These are phyloP conservation scores for Plasmodium inui DNA, from an alignment of 169 alveolate species.

Conservation along the genomic window DNA sequence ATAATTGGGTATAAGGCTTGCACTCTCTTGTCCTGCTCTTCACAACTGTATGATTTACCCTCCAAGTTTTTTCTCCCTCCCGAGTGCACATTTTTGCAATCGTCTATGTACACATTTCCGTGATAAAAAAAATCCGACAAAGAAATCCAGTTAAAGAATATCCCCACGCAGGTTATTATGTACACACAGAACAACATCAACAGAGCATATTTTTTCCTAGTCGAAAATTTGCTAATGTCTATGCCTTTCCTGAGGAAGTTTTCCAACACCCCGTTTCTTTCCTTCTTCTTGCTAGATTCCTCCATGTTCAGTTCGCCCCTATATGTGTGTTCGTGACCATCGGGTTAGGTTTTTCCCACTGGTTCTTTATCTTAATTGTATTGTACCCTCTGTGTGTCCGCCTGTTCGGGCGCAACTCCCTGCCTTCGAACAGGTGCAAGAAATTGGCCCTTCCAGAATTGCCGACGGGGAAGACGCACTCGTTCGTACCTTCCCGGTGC, in stretches of 20 bases:
- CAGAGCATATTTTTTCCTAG: conserved; percentile 25
- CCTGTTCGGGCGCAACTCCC: background rate
- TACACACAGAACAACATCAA: conserved; percentile 47
- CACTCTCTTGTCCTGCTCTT: conserved; percentile 80
- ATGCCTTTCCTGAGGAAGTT: conserved; percentile 4
- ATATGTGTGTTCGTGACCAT: background rate
- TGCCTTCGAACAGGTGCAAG: background rate
- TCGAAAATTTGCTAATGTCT: conserved; percentile 40
- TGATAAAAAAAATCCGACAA: conserved; percentile 56
- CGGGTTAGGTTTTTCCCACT: background rate
- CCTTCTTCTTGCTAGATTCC: background rate
- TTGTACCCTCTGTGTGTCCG: background rate
- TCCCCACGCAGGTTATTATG: conserved; percentile 58
- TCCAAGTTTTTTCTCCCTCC: background rate
- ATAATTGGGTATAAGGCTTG: conserved; percentile 79
- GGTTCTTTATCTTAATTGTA: background rate
- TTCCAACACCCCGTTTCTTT: conserved; percentile 1
- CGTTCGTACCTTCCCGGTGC: background rate
- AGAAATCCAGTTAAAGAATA: conserved; percentile 69
- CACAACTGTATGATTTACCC: conserved; percentile 64
- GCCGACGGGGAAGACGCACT: background rate
- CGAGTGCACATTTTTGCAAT: background rate
- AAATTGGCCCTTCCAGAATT: background rate
- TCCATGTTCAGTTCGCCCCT: background rate
- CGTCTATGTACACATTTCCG: conserved; percentile 51